These are phyloP conservation scores for Penicillium verhagenii DNA, from an alignment of 495 filamentous ascomycete species.

Conservation along the genomic window DNA sequence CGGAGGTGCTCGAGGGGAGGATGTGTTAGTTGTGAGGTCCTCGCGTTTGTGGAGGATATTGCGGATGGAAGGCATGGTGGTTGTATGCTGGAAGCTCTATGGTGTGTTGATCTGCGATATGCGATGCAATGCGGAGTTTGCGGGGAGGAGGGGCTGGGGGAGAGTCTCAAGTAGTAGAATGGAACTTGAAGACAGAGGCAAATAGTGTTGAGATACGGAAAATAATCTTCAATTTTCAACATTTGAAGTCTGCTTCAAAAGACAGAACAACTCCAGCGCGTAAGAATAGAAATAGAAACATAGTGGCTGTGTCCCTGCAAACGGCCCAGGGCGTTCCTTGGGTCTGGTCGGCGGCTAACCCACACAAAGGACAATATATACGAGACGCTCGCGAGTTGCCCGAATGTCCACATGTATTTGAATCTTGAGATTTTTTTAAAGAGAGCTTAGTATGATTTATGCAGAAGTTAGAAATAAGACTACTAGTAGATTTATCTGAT, in stretches of 20 bases:
- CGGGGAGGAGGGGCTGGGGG: conserved; percentile 2
- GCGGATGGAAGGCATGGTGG: conserved; percentile 64
- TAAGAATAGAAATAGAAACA: conserved; percentile 17
- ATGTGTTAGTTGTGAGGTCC: conserved; percentile 39
- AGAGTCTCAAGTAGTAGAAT: background rate
- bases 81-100: background rate
- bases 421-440: too few relatives aligned
- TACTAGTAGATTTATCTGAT: background rate
- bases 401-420: too few relatives aligned
- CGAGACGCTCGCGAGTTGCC: background rate
- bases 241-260: too few relatives aligned
- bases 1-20: conserved; percentile 1
- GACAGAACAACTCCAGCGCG: background rate
- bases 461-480: too few relatives aligned
- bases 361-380: background rate
- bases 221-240: background rate
- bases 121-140: conserved; percentile 8
- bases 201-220: too few relatives aligned
- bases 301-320: conserved; percentile 13
- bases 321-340: conserved; percentile 5
- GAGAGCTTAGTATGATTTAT: too few relatives aligned
- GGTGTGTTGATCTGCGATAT: conserved; percentile 1
- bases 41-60: conserved; percentile 76
- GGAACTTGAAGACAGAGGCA: background rate
- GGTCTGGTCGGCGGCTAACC: conserved; percentile 14